Evolutionary conservation across 2,329 filamentous ascomycete genomes (phyloP), one percentile per base, ranked within the genome.

Genomic region (Drechslerella stenobrocha): DNA sequence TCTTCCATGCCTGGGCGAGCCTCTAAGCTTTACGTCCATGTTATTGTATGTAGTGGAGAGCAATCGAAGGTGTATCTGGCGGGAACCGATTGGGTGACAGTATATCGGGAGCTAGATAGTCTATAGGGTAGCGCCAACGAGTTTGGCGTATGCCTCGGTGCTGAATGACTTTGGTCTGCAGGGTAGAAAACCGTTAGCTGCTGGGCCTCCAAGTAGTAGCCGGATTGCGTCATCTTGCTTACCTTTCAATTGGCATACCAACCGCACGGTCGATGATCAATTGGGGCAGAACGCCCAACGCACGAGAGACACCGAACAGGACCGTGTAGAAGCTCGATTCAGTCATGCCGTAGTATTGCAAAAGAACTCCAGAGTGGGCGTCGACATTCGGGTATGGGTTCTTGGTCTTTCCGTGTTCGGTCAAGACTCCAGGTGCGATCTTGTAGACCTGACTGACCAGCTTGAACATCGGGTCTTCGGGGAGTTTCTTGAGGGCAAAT

Each of bases 271-370:
- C 93, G 77, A 98, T 96, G 84, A 98, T 98, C 78, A 98, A 85
- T 85, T 98, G 93, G 75, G 93, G 93, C 76, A 98, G 88, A 73
- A 98, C 93, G 86, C 93, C 93, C 75, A 98, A 89, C 74, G 93
- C 93, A 78, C 93, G 89, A 74, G 91, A 96, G 44, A 98, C 93
- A 85, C 93, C 93, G 80, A 98, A 98, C 77, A 98, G 88, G 71
- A 98, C 93, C 71, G 93, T 98, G 89, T 98, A 98, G 87, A 95
- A 98, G 87, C 87, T 97, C 80, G 93, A 88, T 84, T 98, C 92
- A 71, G 89, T 97, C 78, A 98, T 83, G 76, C 93, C 93, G 82
- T 98, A 98, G 87, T 98, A 93, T 83, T 98, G 93, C 74, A 98
- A 89, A 73, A 98, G 89, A 73, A 98, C 93, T 84, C 93, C 93